Evolutionary conservation across 805 yeast genomes (phyloP), one percentile per base, ranked within the genome.

Genomic region (Diddensiella caesifluorescens): DNA sequence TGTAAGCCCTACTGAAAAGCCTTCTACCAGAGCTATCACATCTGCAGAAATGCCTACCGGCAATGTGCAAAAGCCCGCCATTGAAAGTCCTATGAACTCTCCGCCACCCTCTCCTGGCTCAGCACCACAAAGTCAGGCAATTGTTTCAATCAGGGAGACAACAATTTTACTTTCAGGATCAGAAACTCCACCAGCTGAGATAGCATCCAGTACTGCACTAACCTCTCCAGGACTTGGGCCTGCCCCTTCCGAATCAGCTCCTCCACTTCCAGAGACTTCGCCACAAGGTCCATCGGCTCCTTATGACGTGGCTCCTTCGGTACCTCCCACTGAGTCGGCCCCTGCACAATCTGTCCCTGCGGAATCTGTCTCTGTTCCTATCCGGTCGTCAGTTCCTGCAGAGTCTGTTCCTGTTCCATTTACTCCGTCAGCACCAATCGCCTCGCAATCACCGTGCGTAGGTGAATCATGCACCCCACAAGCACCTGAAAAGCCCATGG

Each of bases 241-340:
- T 12, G n/a, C 41, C 13, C 27, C 38, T 18, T 16, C 15, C 23
- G 22, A 35, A 21, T 35, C 38, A 6, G 6, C 15, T 29, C 33
- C 33, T 29, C 38, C 10, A 21, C 29, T 29, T 18, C 15, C 32
- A n/a, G 32, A 29, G 16, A 13, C 15, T 6, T 19, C 12, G 12
- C 7, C 12, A 9, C 32, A 29, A 13, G 22, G 9, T 22, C 15
- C 13, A 22, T n/a, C 30, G 21, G 70, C 68, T 64, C 89, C 89
- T 15, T 89, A 60, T 21, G 86, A 95, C 53, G 74, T 77, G 47
- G 95, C 88, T 2, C 97, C 97, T 0, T 97, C 97, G 60, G 12
- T 28, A 3, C 22, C 15, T 13, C 10, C 41, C 12, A 20, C 39
- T 22, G 28, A 35, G 31, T 22, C 39, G 15, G 12, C 28, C 16